Conservation (phyloP, 352 stramenopile genomes). For the Pythium rhizo-oryzae region DNA sequence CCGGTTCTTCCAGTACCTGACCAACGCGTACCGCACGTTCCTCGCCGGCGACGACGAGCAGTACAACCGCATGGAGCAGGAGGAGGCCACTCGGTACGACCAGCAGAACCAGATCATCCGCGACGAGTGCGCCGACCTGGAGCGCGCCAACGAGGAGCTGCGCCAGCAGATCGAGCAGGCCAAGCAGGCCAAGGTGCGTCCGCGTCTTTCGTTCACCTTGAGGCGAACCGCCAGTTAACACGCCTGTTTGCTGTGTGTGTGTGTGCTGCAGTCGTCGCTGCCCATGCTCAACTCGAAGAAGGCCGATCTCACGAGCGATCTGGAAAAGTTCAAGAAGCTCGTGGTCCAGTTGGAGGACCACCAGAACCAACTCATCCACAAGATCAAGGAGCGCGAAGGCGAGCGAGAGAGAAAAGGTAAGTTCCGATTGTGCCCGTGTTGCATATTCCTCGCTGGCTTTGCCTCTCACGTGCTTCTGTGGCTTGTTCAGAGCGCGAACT, state of each 20-base stretch:
- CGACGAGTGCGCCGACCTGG: slow-evolving; percentile 53
- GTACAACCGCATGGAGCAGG: slow-evolving; percentile 84
- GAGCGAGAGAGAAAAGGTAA: slow-evolving; percentile 82
- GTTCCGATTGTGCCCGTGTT: neutral
- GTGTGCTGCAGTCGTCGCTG: slow-evolving; percentile 48
- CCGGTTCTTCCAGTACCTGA: slow-evolving; percentile 96
- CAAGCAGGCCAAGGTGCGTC: slow-evolving; percentile 66
- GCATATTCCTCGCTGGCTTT: neutral
- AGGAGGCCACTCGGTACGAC: slow-evolving; percentile 61
- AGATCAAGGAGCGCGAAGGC: slow-evolving; percentile 86
- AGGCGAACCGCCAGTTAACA: too few species aligned
- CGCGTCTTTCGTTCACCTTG: neutral
- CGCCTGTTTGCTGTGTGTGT: too few species aligned
- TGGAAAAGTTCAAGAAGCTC: slow-evolving; percentile 93
- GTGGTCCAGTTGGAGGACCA: slow-evolving; percentile 83
- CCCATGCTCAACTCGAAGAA: slow-evolving; percentile 85
- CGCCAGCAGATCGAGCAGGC: slow-evolving; percentile 65
- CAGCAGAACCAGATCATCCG: slow-evolving; percentile 53
- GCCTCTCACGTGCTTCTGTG: slow-evolving; percentile 22
- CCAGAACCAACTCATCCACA: slow-evolving; percentile 76
- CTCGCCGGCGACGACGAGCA: slow-evolving; percentile 93
- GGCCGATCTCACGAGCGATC: slow-evolving; percentile 84
- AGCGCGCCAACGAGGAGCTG: slow-evolving; percentile 60
- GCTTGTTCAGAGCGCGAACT: slow-evolving; percentile 51
- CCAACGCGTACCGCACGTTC: slow-evolving; percentile 93